Base-by-base conservation (phyloP, 306 rosid species). In the Cyamopsis tetragonoloba region DNA sequence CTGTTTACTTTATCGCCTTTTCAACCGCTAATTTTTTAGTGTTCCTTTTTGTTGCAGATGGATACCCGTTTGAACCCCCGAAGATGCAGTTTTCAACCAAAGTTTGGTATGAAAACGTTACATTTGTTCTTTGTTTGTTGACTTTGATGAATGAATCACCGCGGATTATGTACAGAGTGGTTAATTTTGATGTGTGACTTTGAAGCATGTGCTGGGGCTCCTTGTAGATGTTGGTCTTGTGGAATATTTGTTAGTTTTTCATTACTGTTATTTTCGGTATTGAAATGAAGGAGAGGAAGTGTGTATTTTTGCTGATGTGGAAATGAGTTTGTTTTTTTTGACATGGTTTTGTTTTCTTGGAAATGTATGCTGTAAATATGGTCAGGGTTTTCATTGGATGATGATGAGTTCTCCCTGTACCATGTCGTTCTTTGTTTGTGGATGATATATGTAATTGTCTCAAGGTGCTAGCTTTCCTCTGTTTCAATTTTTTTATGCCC, bases 21-120 rank as follows among this genome's bases (percentile, higher is more conserved):
- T 32, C 35, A 27, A 27, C 55, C 28, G 20, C 7, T 11, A 7
- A 5, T 62, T n/a, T n/a, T n/a, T n/a, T 28, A 14, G 32, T 12
- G 8, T 69, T 63, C 32, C 8, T 1, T 70, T 63, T 62, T 59
- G 15, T 73, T 64, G 91, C 86, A 93, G 99, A 93, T 62, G 97
- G 96, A 4, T 93, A 93, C 77, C 99, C 99, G 1, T 93, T 93
- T 73, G 96, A 93, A 80, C 99, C 99, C 1, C 99, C 97, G 8
- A 93, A 90, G 82, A 93, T 93, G 99, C 82, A 86, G 68, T 93
- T 93, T 74, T 48, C 89, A 3, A 93, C 97, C 12, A 93, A 93
- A 90, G 97, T 93, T 53, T 93, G 99, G 99, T 93, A 81, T 34
- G 53, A 17, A 22, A 41, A 20, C 41, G 13, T 62, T 42, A 6